These are phyloP conservation scores for Epichloe baconii DNA, from an alignment of 2,329 filamentous ascomycete genomes.

Conservation along the genomic window DNA sequence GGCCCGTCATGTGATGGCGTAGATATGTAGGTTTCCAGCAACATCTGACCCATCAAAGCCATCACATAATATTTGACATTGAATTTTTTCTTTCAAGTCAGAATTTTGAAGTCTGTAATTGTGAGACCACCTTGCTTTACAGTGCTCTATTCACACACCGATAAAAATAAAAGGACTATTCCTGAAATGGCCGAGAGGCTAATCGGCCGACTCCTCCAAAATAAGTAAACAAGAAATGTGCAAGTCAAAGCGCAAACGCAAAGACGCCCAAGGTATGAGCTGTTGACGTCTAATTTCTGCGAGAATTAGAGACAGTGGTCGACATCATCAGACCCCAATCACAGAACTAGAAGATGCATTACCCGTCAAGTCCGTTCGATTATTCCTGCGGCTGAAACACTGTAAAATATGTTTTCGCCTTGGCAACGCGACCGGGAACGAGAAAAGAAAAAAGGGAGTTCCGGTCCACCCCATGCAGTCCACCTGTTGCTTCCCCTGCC, in stretches of 20 bases:
- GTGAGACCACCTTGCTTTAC: not conserved
- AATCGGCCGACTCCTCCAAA: not conserved
- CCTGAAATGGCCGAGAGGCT: not conserved
- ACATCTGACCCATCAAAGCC: not conserved
- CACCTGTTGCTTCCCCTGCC: not conserved
- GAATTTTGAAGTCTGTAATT: not conserved
- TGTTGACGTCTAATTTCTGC: not conserved
- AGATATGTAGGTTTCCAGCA: not conserved
- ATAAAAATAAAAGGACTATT: slow-evolving; percentile 1
- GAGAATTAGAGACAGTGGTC: not conserved
- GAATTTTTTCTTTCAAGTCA: slow-evolving; percentile 6
- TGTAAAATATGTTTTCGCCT: not conserved
- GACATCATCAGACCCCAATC: not conserved
- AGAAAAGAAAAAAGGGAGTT: not conserved
- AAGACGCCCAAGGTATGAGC: not conserved
- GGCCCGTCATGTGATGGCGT: slow-evolving; percentile 19
- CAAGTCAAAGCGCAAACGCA: not conserved
- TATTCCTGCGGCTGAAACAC: not conserved
- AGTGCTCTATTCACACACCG: not conserved
- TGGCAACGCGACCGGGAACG: not conserved
- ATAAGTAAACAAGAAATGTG: not conserved
- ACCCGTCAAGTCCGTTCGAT: not conserved
- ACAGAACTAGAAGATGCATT: not conserved
- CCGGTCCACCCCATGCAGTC: not conserved
- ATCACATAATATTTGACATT: not conserved